These are phyloP conservation scores for Triticum timopheevii DNA, from an alignment of 176 grass and related monocot genomes.

Conservation along the genomic window DNA sequence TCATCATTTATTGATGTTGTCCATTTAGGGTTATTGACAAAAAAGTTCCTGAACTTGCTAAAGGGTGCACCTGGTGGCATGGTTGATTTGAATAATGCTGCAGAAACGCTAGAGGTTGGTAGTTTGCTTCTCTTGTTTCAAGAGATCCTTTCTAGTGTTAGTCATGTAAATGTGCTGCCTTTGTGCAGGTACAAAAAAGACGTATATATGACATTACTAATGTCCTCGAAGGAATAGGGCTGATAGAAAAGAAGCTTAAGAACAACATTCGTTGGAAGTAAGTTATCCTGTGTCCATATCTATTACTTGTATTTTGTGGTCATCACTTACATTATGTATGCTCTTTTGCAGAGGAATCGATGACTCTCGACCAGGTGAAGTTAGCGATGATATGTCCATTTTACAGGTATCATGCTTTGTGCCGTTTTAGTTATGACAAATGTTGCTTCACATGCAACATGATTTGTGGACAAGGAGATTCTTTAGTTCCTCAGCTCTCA, in stretches of 20 bases:
- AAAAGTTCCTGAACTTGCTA: slow-evolving; percentile 87
- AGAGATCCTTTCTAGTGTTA: background rate
- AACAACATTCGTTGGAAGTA: slow-evolving; percentile 96
- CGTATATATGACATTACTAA: slow-evolving; percentile 97
- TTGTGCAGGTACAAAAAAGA: slow-evolving; percentile 81
- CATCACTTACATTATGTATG: slow-evolving; percentile 24
- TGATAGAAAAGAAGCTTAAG: slow-evolving; percentile 96
- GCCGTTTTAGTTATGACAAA: background rate
- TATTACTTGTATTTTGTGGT: slow-evolving; percentile 1
- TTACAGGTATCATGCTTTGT: slow-evolving; percentile 40
- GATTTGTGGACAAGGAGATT: background rate
- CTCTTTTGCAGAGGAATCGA: slow-evolving; percentile 59
- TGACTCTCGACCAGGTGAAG: slow-evolving; percentile 59
- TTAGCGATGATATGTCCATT: slow-evolving; percentile 64
- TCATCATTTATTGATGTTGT: slow-evolving; percentile 8
- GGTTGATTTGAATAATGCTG: slow-evolving; percentile 87
- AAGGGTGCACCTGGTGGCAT: slow-evolving; percentile 71
- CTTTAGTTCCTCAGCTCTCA: background rate
- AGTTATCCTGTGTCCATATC: slow-evolving; percentile 28
- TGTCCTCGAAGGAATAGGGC: slow-evolving; percentile 94
- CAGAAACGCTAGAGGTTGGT: slow-evolving; percentile 74
- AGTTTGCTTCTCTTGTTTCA: slow-evolving; percentile 14
- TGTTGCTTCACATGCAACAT: slow-evolving; percentile 8
- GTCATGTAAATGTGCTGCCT: slow-evolving; percentile 5
- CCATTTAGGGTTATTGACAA: slow-evolving; percentile 64